Conservation (phyloP, 2,329 filamentous ascomycete genomes). For the Fusarium sp. region DNA sequence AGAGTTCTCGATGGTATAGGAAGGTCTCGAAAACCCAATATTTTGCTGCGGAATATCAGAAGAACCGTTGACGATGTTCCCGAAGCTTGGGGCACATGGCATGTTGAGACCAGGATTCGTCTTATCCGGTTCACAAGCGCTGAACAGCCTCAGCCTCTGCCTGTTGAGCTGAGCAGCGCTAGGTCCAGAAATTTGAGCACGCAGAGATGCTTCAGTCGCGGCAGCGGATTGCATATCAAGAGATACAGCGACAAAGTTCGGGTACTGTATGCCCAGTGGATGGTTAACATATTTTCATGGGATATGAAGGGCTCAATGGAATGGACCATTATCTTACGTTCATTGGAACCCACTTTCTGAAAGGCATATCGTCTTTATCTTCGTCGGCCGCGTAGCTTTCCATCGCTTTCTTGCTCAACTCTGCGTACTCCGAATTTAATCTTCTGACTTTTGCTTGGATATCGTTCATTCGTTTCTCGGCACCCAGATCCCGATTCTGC, state of each 20-base stretch:
- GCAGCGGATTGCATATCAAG: fast-evolving
- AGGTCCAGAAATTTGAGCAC: background rate
- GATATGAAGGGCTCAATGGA: background rate
- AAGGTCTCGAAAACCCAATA: fast-evolving
- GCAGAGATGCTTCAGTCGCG: background rate
- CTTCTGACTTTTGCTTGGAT: background rate
- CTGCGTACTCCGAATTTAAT: background rate
- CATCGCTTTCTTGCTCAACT: fast-evolving
- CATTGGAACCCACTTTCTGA: background rate
- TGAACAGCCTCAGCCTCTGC: background rate
- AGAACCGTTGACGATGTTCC: background rate
- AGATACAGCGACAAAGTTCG: fast-evolving
- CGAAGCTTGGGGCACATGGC: background rate
- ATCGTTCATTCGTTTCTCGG: background rate
- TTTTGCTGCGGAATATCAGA: background rate
- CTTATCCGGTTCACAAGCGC: fast-evolving
- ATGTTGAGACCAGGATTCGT: background rate
- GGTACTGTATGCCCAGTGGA: background rate
- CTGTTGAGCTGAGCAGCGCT: fast-evolving
- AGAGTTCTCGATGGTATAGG: background rate
- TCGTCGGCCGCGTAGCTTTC: fast-evolving
- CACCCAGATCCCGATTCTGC: background rate
- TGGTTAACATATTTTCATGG: background rate
- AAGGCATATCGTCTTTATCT: background rate
- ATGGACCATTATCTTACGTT: background rate